Evolutionary conservation across 2,329 filamentous ascomycete species (phyloP).

Genomic region (Colletotrichum endophyticum): DNA sequence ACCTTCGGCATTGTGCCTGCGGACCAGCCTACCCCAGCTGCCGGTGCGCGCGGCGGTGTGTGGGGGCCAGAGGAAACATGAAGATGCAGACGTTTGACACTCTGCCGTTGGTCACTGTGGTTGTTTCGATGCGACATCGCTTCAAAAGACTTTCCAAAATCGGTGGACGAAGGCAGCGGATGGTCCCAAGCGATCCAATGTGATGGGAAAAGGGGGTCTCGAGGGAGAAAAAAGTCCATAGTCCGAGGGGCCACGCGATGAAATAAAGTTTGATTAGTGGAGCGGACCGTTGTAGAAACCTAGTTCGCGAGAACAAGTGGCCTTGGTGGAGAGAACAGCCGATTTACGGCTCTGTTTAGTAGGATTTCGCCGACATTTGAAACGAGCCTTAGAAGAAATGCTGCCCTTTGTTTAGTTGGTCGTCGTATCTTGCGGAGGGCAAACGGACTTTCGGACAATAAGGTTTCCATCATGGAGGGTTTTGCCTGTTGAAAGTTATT

Average conservation of each 20-base stretch:
- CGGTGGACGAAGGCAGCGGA: neutral
- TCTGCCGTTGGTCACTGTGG: neutral
- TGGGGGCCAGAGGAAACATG: neutral
- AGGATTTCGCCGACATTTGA: neutral
- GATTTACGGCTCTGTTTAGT: neutral
- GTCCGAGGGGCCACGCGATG: neutral
- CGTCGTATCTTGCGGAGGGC: neutral
- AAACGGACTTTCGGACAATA: neutral
- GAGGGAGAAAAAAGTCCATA: neutral
- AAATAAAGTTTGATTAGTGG: slow-evolving; percentile 7
- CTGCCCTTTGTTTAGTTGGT: neutral
- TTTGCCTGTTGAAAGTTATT: neutral
- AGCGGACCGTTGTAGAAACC: neutral
- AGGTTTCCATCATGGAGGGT: neutral
- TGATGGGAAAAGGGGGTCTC: neutral
- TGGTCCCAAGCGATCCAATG: neutral
- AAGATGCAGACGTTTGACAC: neutral
- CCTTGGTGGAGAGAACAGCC: neutral
- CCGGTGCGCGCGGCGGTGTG: neutral
- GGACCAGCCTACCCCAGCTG: neutral
- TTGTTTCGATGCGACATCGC: neutral
- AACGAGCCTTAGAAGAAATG: neutral
- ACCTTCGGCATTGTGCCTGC: slow-evolving; percentile 1
- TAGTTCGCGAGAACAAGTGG: neutral
- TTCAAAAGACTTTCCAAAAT: neutral